These are phyloP conservation scores for Russula dissimulans DNA, from an alignment of 768 basidiomycete species.

Conservation along the genomic window DNA sequence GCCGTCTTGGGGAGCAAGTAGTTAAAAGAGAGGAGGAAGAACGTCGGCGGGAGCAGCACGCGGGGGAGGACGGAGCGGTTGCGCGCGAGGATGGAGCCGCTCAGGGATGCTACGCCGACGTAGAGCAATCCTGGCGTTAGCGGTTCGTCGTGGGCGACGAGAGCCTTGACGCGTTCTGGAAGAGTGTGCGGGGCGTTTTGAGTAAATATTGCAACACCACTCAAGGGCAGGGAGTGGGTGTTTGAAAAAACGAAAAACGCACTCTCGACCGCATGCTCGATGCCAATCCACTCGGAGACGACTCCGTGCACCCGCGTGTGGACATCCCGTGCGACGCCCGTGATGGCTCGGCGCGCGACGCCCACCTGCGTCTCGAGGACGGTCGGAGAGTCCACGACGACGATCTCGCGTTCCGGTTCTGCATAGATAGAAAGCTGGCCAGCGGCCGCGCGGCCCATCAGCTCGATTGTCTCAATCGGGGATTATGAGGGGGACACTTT, in stretches of 20 bases:
- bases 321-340: slow-evolving; percentile 47
- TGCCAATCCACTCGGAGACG: slow-evolving; percentile 74
- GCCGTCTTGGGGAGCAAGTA: slow-evolving; percentile 87
- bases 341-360: slow-evolving; percentile 49
- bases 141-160: slow-evolving; percentile 71
- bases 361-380: slow-evolving; percentile 73
- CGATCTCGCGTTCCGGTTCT: slow-evolving; percentile 43
- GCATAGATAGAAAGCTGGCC: slow-evolving; percentile 84
- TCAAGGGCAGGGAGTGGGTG: no score
- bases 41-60: slow-evolving; percentile 62
- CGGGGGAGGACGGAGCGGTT: slow-evolving; percentile 65
- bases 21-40: slow-evolving; percentile 57
- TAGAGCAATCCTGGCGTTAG: slow-evolving; percentile 88
- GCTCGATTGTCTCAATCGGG: not conserved
- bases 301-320: slow-evolving; percentile 59
- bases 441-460: not conserved
- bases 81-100: slow-evolving; percentile 79
- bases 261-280: slow-evolving; percentile 85
- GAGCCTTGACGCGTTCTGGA: slow-evolving; percentile 70
- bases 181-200: not conserved
- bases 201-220: no score
- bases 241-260: slow-evolving; percentile 25
- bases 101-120: slow-evolving; percentile 80
- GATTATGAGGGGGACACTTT: not conserved
- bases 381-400: slow-evolving; percentile 67